Conservation (phyloP, 1,139 yeast species). For the Yamadazyma oceani region DNA sequence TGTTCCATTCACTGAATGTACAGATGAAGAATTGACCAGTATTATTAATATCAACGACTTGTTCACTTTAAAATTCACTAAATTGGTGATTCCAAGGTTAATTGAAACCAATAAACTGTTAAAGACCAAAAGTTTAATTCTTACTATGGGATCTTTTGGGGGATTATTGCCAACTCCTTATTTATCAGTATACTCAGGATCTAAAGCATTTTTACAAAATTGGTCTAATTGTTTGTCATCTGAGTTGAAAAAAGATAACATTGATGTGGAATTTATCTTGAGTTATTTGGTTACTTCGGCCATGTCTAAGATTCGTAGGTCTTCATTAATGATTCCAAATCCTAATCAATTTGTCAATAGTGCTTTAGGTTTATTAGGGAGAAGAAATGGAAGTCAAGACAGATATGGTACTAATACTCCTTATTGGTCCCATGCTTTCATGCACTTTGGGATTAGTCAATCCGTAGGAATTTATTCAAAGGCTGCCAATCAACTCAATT, state of each 20-base stretch:
- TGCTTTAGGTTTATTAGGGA: slow-evolving; percentile 68
- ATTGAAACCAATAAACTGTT: slow-evolving; percentile 47
- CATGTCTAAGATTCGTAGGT: slow-evolving; percentile 87
- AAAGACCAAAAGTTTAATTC: slow-evolving; percentile 63
- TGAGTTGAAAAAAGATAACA: slow-evolving; percentile 64
- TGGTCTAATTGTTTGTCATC: slow-evolving; percentile 94
- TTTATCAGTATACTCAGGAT: slow-evolving; percentile 92
- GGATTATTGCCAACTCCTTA: slow-evolving; percentile 92
- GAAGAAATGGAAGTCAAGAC: slow-evolving; percentile 91
- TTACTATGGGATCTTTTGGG: slow-evolving; percentile 97
- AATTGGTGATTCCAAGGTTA: slow-evolving; percentile 68
- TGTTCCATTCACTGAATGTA: slow-evolving; percentile 85
- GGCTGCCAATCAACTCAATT: slow-evolving; percentile 66
- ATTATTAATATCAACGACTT: slow-evolving; percentile 84
- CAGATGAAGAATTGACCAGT: slow-evolving; percentile 65
- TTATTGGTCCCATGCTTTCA: slow-evolving; percentile 89
- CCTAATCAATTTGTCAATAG: slow-evolving; percentile 77
- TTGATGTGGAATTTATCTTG: slow-evolving; percentile 83
- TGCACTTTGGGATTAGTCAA: slow-evolving; percentile 81
- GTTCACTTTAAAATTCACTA: slow-evolving; percentile 83
- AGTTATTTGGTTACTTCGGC: slow-evolving; percentile 95
- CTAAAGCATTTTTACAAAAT: slow-evolving; percentile 89
- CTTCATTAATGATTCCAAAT: slow-evolving; percentile 76
- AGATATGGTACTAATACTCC: slow-evolving; percentile 87
- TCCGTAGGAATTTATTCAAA: slow-evolving; percentile 80